Evolutionary conservation across 805 yeast genomes (phyloP).

Genomic region (Cyberlindnera euphorbiae): DNA sequence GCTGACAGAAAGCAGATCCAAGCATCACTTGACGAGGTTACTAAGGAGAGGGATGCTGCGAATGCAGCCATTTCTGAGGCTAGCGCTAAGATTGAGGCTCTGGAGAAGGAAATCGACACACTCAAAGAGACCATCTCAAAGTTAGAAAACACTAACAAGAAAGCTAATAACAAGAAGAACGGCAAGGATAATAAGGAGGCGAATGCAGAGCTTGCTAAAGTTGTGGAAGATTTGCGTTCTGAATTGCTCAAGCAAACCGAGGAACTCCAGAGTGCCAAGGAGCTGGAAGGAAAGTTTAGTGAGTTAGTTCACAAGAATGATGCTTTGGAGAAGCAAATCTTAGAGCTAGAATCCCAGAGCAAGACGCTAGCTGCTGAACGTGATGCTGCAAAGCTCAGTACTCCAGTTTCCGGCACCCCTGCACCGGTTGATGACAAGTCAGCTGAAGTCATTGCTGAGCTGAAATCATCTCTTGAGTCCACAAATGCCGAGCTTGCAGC

Average conservation of each 20-base stretch:
- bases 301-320: slow-evolving; percentile 23
- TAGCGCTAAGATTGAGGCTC: slow-evolving; percentile 15
- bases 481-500: slow-evolving; percentile 3
- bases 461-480: slow-evolving; percentile 4
- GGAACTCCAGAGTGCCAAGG: slow-evolving; percentile 29
- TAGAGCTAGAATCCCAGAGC: neutral
- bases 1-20: slow-evolving; percentile 17
- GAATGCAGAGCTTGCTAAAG: slow-evolving; percentile 6
- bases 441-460: slow-evolving; percentile 1
- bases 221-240: slow-evolving; percentile 8
- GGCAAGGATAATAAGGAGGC: neutral
- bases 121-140: slow-evolving; percentile 4
- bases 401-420: neutral
- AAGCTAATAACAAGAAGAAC: slow-evolving; percentile 1
- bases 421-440: slow-evolving; percentile 11
- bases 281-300: slow-evolving; percentile 34
- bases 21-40: slow-evolving; percentile 17
- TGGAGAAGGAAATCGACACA: slow-evolving; percentile 2
- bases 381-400: slow-evolving; percentile 1
- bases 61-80: neutral
- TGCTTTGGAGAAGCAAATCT: neutral
- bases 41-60: slow-evolving; percentile 11
- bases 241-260: slow-evolving; percentile 21
- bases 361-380: neutral
- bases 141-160: slow-evolving; percentile 10